A percentile compares a stretch with the other conserved stretches of the same genome.
Conservation (phyloP, 2,329 filamentous ascomycete genomes). For the Aspergillus ochraceus region DNA sequence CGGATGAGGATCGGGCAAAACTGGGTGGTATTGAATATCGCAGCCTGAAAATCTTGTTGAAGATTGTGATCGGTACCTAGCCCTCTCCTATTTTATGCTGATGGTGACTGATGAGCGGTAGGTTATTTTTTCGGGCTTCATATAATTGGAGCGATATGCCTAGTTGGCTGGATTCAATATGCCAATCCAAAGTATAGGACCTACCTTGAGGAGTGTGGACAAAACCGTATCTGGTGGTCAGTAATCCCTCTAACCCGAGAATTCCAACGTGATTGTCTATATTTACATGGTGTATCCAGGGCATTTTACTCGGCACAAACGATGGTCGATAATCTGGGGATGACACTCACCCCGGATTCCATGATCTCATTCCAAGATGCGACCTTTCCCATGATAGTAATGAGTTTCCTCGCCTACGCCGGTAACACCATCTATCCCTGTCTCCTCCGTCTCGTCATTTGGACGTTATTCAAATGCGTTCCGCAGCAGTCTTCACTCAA, state of each 20-base stretch:
- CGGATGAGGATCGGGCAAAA: constrained; percentile 42
- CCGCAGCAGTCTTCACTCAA: constrained; percentile 38
- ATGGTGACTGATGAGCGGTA: constrained; percentile 15
- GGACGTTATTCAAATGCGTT: constrained; percentile 52
- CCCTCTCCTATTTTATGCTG: not conserved
- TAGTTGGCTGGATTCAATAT: constrained; percentile 51
- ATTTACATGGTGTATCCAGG: constrained; percentile 29
- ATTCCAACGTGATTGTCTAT: not conserved
- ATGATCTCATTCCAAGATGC: constrained; percentile 53
- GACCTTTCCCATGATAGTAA: constrained; percentile 38
- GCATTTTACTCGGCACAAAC: constrained; percentile 54
- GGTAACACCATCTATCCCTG: constrained; percentile 54
- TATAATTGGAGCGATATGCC: constrained; percentile 49
- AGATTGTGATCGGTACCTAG: constrained; percentile 45
- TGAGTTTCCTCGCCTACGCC: constrained; percentile 41
- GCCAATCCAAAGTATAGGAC: constrained; percentile 43
- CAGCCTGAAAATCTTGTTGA: constrained; percentile 50
- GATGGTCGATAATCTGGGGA: constrained; percentile 55
- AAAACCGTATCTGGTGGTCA: constrained; percentile 52
- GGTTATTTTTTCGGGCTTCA: constrained; percentile 51
- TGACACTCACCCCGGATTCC: constrained; percentile 57
- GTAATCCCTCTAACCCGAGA: constrained; percentile 14
- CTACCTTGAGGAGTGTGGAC: constrained; percentile 41
- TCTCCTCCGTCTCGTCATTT: constrained; percentile 58
- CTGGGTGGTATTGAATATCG: constrained; percentile 56